phyloP scores from a whole-genome alignment of 2,329 filamentous ascomycete genomes.

The Daldinia sp. region DNA sequence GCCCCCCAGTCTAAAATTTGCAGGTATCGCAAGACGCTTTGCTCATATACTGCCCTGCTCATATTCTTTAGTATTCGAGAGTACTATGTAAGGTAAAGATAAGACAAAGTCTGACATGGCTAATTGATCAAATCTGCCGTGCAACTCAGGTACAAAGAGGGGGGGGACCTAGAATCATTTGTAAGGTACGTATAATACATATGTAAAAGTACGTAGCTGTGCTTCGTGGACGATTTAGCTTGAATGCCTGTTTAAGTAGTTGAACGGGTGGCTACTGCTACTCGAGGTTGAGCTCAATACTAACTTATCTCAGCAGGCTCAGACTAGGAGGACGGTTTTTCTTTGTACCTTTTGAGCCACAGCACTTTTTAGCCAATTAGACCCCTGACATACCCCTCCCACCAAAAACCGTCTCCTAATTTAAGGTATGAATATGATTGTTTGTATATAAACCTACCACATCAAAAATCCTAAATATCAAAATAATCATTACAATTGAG shows the following conservation, averaged over 20 bases:
- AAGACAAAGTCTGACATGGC: constrained; percentile 7
- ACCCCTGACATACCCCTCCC: too few species aligned
- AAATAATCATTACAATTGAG: too few species aligned
- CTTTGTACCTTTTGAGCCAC: too few species aligned
- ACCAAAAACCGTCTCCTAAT: too few species aligned
- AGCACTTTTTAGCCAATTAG: too few species aligned
- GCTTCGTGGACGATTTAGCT: not conserved
- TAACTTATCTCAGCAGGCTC: too few species aligned
- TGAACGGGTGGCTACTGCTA: constrained; percentile 23
- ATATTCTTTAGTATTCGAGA: not conserved
- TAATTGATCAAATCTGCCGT: constrained; percentile 3
- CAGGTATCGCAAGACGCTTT: not conserved
- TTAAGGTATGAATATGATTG: too few species aligned
- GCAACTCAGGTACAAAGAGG: constrained; percentile 1
- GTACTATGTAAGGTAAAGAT: not conserved
- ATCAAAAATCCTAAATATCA: too few species aligned
- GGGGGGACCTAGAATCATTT: not conserved
- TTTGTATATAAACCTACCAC: too few species aligned
- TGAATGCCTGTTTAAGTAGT: too few species aligned
- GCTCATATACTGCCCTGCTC: not conserved
- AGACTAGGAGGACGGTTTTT: not conserved
- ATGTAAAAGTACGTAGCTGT: not conserved
- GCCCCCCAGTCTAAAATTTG: too few species aligned
- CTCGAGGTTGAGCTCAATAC: not conserved
- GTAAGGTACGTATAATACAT: not conserved